Evolutionary conservation across 345 rosid genomes (phyloP).

Genomic region (Reutealis trisperma): DNA sequence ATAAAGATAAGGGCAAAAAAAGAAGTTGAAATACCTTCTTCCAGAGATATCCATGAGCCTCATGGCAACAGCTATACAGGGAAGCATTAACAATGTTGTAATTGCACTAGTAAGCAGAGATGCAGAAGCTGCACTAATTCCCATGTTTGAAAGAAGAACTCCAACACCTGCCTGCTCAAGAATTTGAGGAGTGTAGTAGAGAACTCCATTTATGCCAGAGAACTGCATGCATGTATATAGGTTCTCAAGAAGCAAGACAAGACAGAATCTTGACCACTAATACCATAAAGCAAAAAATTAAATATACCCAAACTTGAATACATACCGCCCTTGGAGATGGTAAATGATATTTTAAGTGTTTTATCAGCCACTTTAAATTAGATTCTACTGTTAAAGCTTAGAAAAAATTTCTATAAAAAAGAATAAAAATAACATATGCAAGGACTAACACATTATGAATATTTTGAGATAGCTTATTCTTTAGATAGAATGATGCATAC

Average conservation of each 20-base stretch:
- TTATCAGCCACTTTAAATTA: background rate
- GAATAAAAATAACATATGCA: background rate
- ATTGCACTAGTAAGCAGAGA: conserved; percentile 82
- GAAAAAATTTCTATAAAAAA: background rate
- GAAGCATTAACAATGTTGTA: conserved; percentile 92
- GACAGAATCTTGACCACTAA: conserved; percentile 6
- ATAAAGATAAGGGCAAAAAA: background rate
- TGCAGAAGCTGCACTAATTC: conserved; percentile 68
- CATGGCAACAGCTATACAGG: conserved; percentile 92
- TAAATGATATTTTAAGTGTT: background rate
- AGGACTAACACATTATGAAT: background rate
- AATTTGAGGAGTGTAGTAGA: conserved; percentile 97
- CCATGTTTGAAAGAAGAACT: conserved; percentile 75
- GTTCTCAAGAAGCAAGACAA: conserved; percentile 8
- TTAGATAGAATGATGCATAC: background rate
- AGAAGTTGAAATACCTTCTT: conserved; percentile 62
- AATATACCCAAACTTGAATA: background rate
- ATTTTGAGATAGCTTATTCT: background rate
- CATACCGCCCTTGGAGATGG: background rate
- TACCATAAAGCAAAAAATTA: background rate
- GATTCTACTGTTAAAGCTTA: background rate
- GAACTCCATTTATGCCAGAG: conserved; percentile 95
- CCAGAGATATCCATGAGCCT: conserved; percentile 92
- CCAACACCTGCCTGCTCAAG: conserved; percentile 96
- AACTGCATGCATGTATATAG: conserved; percentile 51